A percentile compares a stretch with the other conserved stretches of the same genome.
These are phyloP conservation scores for Wickerhamiella sergipiensis DNA, from an alignment of 805 yeast genomes.

Conservation along the genomic window DNA sequence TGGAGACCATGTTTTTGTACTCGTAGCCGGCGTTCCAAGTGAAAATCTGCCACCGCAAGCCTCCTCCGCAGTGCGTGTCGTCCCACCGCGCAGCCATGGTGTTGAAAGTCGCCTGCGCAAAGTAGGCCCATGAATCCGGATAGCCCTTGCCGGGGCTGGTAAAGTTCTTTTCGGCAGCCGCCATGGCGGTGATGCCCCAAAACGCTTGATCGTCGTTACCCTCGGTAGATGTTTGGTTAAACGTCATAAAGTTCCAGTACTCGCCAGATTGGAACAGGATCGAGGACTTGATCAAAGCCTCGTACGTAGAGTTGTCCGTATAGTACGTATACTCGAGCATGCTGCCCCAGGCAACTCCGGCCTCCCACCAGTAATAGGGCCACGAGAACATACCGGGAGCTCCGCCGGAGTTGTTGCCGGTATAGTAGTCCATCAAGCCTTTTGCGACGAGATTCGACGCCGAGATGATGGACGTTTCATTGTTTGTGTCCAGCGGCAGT, in stretches of 20 bases:
- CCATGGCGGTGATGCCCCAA: slow-evolving; percentile 91
- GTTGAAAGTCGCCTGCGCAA: slow-evolving; percentile 82
- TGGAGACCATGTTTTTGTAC: slow-evolving; percentile 84
- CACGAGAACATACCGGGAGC: slow-evolving; percentile 72
- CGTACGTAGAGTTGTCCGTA: slow-evolving; percentile 58
- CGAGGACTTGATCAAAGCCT: slow-evolving; percentile 43
- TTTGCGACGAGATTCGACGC: slow-evolving; percentile 40
- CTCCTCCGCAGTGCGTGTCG: slow-evolving; percentile 58
- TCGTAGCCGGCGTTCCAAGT: slow-evolving; percentile 89
- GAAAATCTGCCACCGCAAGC: slow-evolving; percentile 92
- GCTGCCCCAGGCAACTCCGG: slow-evolving; percentile 91
- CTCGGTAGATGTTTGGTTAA: slow-evolving; percentile 79
- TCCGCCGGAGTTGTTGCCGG: slow-evolving; percentile 52
- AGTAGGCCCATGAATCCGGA: slow-evolving; percentile 46
- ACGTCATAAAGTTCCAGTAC: slow-evolving; percentile 67
- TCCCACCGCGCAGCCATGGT: slow-evolving; percentile 92
- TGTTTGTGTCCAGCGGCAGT: background rate
- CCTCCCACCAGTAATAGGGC: slow-evolving; percentile 99
- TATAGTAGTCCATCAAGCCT: slow-evolving; percentile 60
- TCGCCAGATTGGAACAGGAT: slow-evolving; percentile 62
- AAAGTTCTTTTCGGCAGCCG: slow-evolving; percentile 82
- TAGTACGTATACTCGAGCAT: slow-evolving; percentile 65
- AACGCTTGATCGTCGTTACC: slow-evolving; percentile 98
- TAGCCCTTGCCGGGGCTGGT: slow-evolving; percentile 40
- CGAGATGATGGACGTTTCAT: slow-evolving; percentile 25